A percentile compares a stretch with the other conserved stretches of the same genome.
phyloP scores from a whole-genome alignment of 164 flowering plant genomes.

The Aristolochia fimbriata region DNA sequence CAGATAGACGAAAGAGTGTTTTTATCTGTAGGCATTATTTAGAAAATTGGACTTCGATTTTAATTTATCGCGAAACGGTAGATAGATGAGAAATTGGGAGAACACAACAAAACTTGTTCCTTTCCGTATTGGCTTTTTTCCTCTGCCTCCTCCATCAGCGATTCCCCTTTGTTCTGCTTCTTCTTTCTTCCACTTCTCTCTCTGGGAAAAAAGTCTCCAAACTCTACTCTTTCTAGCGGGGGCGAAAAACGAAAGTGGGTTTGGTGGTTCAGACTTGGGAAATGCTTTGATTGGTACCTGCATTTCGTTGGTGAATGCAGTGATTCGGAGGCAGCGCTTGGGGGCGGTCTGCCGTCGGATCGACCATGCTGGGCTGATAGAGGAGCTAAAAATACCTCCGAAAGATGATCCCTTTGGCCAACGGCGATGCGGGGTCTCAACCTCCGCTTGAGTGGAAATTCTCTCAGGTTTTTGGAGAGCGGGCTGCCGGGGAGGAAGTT shows the following conservation, averaged over 20 bases:
- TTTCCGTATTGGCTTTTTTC: not conserved
- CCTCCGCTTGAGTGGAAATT: conserved; percentile 64
- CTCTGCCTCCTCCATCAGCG: not conserved
- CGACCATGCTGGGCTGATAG: conserved; percentile 7
- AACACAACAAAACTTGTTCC: not conserved
- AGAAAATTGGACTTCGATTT: too few relatives aligned
- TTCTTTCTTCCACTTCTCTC: not conserved
- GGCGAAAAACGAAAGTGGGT: not conserved
- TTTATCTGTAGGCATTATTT: too few relatives aligned
- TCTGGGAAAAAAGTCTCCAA: not conserved
- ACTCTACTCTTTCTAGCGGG: not conserved
- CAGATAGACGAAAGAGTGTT: too few relatives aligned
- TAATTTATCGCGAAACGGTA: not conserved
- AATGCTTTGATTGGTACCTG: conserved; percentile 1
- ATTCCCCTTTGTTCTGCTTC: not conserved
- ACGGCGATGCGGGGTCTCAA: conserved; percentile 22
- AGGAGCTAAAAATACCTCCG: not conserved
- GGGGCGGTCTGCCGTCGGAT: conserved; percentile 1
- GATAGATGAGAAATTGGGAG: not conserved
- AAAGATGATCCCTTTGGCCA: conserved; percentile 11
- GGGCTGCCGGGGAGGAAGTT: conserved; percentile 67
- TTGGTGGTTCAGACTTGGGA: not conserved
- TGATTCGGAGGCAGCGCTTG: not conserved
- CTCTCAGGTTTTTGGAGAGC: conserved; percentile 74
- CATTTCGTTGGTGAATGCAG: not conserved